Evolutionary conservation across 352 stramenopile species (phyloP), one percentile per base, ranked within the genome.

Genomic region (Globisporangium splendens): DNA sequence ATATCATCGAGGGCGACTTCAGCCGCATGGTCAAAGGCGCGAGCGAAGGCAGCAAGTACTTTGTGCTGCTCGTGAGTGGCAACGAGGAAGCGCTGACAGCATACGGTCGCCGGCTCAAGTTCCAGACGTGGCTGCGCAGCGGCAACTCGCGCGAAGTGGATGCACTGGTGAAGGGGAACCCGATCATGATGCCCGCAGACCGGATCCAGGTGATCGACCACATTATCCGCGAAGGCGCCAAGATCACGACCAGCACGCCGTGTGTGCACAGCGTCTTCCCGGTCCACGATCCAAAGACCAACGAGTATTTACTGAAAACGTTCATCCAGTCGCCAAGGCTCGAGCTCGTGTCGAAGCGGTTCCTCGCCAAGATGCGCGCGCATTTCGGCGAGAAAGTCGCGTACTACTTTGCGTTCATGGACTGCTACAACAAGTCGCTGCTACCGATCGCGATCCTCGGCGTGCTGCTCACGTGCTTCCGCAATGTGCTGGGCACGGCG

Each of bases 321-420:
- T 94, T 88, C 56, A 83, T 91, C 53, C 73, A 79, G 53, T 81
- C 75, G 8, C 66, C 73, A 44, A 88, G 88, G 62, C 68, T 91
- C 3, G 78, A 90, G 61, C 75, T 76, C 51, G 51, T 90, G 8
- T 86, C 82, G 17, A 63, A 80, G 35, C 68, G 60, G 38, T 92
- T 90, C 43, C 56, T 89, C 10, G 54, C 50, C 21, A 82, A 88
- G 51, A 68, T 91, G 50, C 85, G 74, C 61, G 79, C 74, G 50
- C 79, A 94, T 52, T 94, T 94, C 68, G 84, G 84, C 33, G 84
- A 92, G 61, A 91, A 91, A 54, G 82, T 94, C 17, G 82, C 82
- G 18, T 94, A 89, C 62, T 94, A 94, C 55, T 94, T 94, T 43
- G 80, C 81, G 11, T 94, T 91, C 59, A 87, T 89, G 62, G 80